phyloP scores from a whole-genome alignment of 306 rosid species.

The Cicer judaicum region DNA sequence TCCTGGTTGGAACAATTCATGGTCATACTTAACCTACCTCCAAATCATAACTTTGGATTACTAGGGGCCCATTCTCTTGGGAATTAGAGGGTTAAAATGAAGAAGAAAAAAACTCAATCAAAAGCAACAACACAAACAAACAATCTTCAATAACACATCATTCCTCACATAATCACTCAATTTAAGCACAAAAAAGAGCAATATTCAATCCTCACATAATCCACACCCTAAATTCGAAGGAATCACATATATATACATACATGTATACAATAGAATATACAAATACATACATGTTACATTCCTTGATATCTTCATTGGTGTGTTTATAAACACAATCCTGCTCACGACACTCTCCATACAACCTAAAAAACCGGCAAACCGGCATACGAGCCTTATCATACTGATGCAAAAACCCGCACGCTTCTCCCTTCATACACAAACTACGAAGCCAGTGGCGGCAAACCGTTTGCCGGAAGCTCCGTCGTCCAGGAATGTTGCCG shows the following conservation, averaged over 20 bases:
- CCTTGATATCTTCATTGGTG: constrained; percentile 96
- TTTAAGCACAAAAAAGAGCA: not conserved
- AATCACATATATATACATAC: not conserved
- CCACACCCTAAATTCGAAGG: constrained; percentile 9
- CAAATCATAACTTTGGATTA: too few relatives aligned
- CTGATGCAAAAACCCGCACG: constrained; percentile 96
- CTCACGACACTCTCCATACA: constrained; percentile 95
- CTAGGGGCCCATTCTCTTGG: too few relatives aligned
- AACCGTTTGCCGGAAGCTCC: constrained; percentile 98
- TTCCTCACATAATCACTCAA: not conserved
- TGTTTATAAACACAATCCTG: constrained; percentile 98
- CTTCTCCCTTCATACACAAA: constrained; percentile 96
- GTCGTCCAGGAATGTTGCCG: constrained; percentile 55
- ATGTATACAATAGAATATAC: not conserved
- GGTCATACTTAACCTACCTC: too few relatives aligned
- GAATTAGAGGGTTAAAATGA: too few relatives aligned
- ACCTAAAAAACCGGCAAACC: constrained; percentile 85
- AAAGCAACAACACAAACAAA: not conserved
- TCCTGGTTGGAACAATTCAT: too few relatives aligned
- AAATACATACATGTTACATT: constrained; percentile 86
- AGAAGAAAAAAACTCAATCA: not conserved
- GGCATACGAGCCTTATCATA: constrained; percentile 99
- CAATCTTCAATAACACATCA: constrained; percentile 14
- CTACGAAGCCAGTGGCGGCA: constrained; percentile 98
- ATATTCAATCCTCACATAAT: not conserved